Base-by-base conservation (phyloP, 495 filamentous ascomycete species). In the Penicillium manginii region DNA sequence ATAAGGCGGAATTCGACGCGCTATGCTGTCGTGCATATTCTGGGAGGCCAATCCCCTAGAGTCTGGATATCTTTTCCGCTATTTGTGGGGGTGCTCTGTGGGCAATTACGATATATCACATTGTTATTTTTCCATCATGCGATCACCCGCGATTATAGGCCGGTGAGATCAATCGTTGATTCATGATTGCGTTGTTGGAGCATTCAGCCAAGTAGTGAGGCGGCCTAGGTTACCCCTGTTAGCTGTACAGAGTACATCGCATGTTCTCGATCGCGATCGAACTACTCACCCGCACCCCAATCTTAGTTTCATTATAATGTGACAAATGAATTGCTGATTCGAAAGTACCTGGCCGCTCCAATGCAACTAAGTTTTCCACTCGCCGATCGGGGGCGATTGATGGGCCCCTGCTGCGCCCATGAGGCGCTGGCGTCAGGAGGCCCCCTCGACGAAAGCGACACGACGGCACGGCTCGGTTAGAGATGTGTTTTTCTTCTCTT, bases 21-120 rank as follows among this genome's bases (percentile, higher is more conserved):
- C 32, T 49, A 58, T 66, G 42, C 29, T 63, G 60, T 56, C 39
- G 35, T 64, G 63, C 63, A 68, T 57, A 53, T 61, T 54, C 55
- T 58, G 55, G 32, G 26, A 55, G 3, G 1, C 45, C 17, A 43
- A 43, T 43, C n/a, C 15, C 35, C 40, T 50, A 57, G 55, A 58
- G 22, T 40, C 22, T 22, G 54, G 58, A 61, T 10, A 58, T n/a
- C 8, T 55, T 61, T 56, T 63, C 59, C 55, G 5, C 14, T n/a
- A 8, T 43, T 43, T 17, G 7, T 17, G 40, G 40, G 40, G 40
- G n/a, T n/a, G 40, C 15, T n/a, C 40, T 43, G 17, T 17, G 17
- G 40, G 17, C 6, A n/a, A 18, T 6, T 2, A 18, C 22, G 63
- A 65, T 60, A 23, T 52, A 59, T 65, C 63, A 62, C 35, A 57